Evolutionary conservation across 2,329 filamentous ascomycete species (phyloP).

Genomic region (Arachnomyces sp.): DNA sequence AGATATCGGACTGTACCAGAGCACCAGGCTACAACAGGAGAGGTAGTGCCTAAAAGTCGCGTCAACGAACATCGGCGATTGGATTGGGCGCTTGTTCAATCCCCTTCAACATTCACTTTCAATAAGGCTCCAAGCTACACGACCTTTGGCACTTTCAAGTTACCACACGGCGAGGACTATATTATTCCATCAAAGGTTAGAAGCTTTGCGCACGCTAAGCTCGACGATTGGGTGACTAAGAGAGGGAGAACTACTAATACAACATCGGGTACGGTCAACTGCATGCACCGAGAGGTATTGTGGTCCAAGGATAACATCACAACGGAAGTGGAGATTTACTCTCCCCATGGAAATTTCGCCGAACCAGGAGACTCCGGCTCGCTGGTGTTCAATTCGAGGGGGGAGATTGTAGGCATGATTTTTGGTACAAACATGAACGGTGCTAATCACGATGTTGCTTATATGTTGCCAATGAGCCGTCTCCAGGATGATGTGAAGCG

Average conservation of each 20-base stretch:
- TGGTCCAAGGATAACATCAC: neutral
- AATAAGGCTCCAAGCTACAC: neutral
- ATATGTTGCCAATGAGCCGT: too few relatives aligned
- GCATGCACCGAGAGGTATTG: neutral
- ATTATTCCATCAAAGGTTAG: neutral
- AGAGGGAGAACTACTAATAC: neutral
- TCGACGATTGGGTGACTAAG: neutral
- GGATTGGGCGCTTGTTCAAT: conserved; percentile 1
- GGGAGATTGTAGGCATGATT: conserved; percentile 1
- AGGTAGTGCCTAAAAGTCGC: too few relatives aligned
- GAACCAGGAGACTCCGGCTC: conserved; percentile 1
- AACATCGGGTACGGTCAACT: neutral
- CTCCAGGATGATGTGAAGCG: too few relatives aligned
- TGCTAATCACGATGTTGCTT: too few relatives aligned
- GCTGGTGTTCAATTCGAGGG: conserved; percentile 2
- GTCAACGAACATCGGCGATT: too few relatives aligned
- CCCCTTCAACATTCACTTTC: neutral
- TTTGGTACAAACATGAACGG: too few relatives aligned
- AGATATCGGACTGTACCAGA: too few relatives aligned
- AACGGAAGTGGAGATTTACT: neutral
- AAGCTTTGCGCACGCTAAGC: neutral
- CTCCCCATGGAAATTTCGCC: neutral
- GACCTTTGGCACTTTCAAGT: neutral
- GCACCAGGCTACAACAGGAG: too few relatives aligned
- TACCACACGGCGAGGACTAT: neutral